phyloP scores from a whole-genome alignment of 169 alveolate species.

The Perkinsus olseni region DNA sequence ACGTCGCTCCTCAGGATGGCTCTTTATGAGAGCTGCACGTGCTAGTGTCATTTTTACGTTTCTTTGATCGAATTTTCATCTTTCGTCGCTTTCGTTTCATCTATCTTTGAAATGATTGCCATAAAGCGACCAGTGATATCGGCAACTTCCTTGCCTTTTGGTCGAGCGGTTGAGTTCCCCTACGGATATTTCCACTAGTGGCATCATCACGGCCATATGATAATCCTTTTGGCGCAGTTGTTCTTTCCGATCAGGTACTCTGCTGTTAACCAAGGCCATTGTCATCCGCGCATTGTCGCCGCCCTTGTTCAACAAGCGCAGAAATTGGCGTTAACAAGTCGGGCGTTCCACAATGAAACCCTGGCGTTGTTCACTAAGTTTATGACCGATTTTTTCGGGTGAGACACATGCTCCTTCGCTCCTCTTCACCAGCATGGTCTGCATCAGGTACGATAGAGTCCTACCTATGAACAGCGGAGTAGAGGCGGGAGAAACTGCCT shows the following conservation, averaged over 20 bases:
- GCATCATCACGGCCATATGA: too few species aligned
- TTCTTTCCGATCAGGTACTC: slow-evolving; percentile 19
- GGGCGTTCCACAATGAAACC: slow-evolving; percentile 75
- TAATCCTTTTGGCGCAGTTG: too few species aligned
- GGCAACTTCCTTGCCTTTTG: too few species aligned
- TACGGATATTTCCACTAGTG: too few species aligned
- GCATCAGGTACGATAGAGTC: slow-evolving; percentile 53
- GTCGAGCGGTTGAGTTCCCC: too few species aligned
- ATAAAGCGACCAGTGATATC: too few species aligned
- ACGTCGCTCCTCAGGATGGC: background rate
- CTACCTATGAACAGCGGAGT: slow-evolving; percentile 86
- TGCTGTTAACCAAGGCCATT: slow-evolving; percentile 72
- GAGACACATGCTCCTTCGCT: background rate
- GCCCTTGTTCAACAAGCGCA: slow-evolving; percentile 70
- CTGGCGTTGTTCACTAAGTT: slow-evolving; percentile 63
- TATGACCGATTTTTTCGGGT: slow-evolving; percentile 63
- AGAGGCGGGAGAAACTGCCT: slow-evolving; percentile 84
- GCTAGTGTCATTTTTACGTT: too few species aligned
- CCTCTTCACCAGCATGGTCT: background rate
- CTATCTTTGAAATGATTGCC: too few species aligned
- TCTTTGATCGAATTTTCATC: too few species aligned
- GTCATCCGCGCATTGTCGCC: slow-evolving; percentile 77
- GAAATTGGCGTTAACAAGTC: slow-evolving; percentile 61
- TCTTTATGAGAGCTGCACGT: too few species aligned
- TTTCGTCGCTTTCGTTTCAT: too few species aligned